Conservation (phyloP, 345 rosid species). For the Salix brachista region DNA sequence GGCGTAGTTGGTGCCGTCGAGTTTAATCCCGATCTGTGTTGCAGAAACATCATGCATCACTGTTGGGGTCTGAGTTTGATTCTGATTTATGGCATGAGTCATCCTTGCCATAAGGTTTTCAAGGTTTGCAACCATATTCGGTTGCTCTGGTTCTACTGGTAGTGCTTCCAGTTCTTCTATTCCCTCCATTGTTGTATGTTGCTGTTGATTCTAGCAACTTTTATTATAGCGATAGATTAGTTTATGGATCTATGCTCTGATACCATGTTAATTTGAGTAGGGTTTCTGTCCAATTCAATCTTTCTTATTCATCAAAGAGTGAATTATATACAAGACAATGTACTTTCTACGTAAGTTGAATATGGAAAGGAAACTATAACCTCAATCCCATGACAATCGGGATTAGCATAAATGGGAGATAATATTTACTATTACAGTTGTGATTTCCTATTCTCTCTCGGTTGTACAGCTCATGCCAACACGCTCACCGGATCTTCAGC, state of each 20-base stretch:
- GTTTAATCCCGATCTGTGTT: neutral
- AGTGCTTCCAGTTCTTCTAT: neutral
- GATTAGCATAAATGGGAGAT: too few species aligned
- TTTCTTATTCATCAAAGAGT: too few species aligned
- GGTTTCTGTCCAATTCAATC: too few species aligned
- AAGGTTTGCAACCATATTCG: neutral
- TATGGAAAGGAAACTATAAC: too few species aligned
- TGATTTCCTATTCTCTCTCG: too few species aligned
- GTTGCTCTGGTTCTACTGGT: neutral
- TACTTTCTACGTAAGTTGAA: too few species aligned
- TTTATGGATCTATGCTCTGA: neutral
- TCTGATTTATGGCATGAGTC: neutral
- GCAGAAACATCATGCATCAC: neutral
- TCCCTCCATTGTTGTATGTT: neutral
- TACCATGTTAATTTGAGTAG: neutral
- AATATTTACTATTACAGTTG: too few species aligned
- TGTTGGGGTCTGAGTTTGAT: neutral
- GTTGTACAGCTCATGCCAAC: too few species aligned
- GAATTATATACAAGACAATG: rapidly evolving
- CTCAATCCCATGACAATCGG: too few species aligned
- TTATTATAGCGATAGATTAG: neutral
- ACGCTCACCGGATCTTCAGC: too few species aligned
- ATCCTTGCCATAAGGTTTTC: neutral
- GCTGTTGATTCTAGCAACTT: neutral
- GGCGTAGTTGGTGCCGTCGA: neutral